Percentiles rank a stretch among this genome's conserved stretches.
phyloP scores from a whole-genome alignment of 2,329 filamentous ascomycete genomes.

The Fusarium solani-melongenae region DNA sequence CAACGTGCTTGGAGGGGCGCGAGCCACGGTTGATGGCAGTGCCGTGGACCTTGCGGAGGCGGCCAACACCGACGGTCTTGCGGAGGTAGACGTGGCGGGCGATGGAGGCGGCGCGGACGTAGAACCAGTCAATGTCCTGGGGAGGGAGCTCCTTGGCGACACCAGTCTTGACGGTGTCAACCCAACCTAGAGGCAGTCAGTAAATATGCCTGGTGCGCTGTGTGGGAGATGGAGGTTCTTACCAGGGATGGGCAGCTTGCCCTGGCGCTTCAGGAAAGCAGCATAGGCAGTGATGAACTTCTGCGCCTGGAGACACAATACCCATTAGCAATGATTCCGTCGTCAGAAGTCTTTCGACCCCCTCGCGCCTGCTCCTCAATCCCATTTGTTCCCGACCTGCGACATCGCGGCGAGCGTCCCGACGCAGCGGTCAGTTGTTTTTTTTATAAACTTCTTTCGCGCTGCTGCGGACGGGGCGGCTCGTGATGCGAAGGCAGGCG shows the following conservation, averaged over 20 bases:
- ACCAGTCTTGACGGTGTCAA: conserved; percentile 99
- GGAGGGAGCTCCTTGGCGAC: conserved; percentile 96
- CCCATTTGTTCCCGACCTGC: conserved; percentile 42
- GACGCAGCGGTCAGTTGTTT: not conserved
- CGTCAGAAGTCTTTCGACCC: conserved; percentile 78
- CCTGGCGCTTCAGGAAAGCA: conserved; percentile 93
- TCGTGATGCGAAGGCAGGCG: conserved; percentile 29
- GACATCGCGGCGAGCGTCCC: conserved; percentile 22
- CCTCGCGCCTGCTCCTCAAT: conserved; percentile 75
- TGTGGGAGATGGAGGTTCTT: conserved; percentile 55
- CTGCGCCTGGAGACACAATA: conserved; percentile 73
- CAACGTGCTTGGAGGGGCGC: conserved; percentile 92
- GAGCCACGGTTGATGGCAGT: conserved; percentile 96
- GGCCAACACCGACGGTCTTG: conserved; percentile 99
- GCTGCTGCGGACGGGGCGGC: conserved; percentile 34
- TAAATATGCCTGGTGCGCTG: too few relatives aligned
- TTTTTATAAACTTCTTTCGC: conserved; percentile 17
- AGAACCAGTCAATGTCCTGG: conserved; percentile 98
- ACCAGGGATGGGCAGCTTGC: conserved; percentile 92
- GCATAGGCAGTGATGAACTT: conserved; percentile 90
- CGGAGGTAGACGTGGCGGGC: conserved; percentile 99
- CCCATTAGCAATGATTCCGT: conserved; percentile 78
- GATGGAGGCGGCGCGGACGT: conserved; percentile 89
- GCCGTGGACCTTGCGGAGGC: conserved; percentile 96
- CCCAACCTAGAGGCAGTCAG: conserved; percentile 67